phyloP scores from a whole-genome alignment of 345 rosid species.

The Euphorbia tirucalli region DNA sequence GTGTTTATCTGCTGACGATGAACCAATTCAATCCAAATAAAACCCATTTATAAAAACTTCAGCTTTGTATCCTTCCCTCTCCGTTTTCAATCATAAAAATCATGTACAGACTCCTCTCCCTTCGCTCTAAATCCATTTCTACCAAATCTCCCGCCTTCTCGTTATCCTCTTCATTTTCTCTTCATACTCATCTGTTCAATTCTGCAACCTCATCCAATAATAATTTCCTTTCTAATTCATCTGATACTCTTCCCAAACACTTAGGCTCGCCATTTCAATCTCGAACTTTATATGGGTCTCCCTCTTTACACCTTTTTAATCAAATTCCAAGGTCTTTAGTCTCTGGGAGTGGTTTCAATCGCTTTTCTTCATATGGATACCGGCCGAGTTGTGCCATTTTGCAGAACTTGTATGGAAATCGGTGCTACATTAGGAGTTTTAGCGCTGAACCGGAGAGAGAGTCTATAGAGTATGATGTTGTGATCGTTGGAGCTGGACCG shows the following conservation, averaged over 20 bases:
- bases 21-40: background rate
- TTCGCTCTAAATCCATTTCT: slow-evolving; percentile 23
- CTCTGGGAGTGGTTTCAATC: slow-evolving; percentile 15
- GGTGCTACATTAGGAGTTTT: slow-evolving; percentile 34
- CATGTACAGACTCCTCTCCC: slow-evolving; percentile 46
- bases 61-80: background rate
- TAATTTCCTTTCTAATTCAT: slow-evolving; percentile 5
- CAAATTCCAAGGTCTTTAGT: slow-evolving; percentile 24
- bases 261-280: slow-evolving; percentile 10
- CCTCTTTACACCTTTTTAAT: no score
- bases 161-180: slow-evolving; percentile 9
- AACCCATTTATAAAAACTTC: background rate
- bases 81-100: background rate
- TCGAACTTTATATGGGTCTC: slow-evolving; percentile 22
- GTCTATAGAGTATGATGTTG: slow-evolving; percentile 80
- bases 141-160: slow-evolving; percentile 14
- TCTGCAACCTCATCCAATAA: background rate
- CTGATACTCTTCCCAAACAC: slow-evolving; percentile 18
- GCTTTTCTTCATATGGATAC: slow-evolving; percentile 36
- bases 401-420: slow-evolving; percentile 7
- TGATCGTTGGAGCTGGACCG: slow-evolving; percentile 95
- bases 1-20: background rate
- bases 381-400: slow-evolving; percentile 15
- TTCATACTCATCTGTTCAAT: slow-evolving; percentile 15
- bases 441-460: slow-evolving; percentile 56